Evolutionary conservation across 192 early-diverging fungal genomes (phyloP), one percentile per base, ranked within the genome.

Genomic region (Gamsiella multidivaricata): DNA sequence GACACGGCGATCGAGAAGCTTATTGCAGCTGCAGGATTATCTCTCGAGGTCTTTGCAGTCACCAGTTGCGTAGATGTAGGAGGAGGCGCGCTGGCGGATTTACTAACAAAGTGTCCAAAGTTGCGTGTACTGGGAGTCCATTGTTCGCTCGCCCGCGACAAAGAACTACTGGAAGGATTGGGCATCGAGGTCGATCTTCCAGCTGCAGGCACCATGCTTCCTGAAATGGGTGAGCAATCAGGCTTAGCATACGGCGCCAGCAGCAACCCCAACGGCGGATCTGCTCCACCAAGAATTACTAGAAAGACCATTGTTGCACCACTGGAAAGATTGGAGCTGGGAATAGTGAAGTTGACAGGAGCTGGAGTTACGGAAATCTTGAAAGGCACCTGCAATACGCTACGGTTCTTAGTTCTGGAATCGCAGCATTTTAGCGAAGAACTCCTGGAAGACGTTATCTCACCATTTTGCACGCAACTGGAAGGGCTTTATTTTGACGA

Each of bases 11-110:
- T 78, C 1, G 74, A 69, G 26, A 78, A 69, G 25, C 41, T 78
- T 10, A 59, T 78, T 37, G 59, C 43, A 22, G 74, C 61, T 4
- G 65, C 74, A 36, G 65, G 74, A 43, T 61, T 64, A 26, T 63
- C 60, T 26, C 65, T 78, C 3, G 65, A 78, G 36, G 74, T 78
- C 11, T 69, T 78, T 28, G 53, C 66, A 0, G 74, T 78, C 26
- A 78, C 65, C 3, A 78, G 74, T 32, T 78, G 74, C 37, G 74
- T 78, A 12, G 74, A 78, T 53, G 74, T 78, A 43, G 65, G 74
- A 6, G 74, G 74, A 33, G 39, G 53, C 5, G 74, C 74, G 8
- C 31, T 78, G 17, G 74, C 74, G 3, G 50, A 56, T 50, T 39
- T 78, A 3, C 53, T 78, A 42, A 78, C 74, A 32, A 68, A 46